phyloP scores from a whole-genome alignment of 768 basidiomycete species.

The Boletus rubescentipes region DNA sequence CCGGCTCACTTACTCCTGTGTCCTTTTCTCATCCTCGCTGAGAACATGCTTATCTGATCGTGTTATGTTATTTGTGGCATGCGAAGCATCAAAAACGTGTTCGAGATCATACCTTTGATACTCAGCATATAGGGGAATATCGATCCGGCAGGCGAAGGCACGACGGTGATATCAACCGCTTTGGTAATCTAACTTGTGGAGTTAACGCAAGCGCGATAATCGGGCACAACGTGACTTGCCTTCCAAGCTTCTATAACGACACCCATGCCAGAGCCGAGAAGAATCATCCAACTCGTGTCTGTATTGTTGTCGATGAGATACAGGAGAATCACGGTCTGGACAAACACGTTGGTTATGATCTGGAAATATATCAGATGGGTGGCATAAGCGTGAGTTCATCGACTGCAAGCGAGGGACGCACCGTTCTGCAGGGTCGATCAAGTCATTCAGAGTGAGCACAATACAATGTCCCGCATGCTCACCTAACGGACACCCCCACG shows the following conservation, averaged over 20 bases:
- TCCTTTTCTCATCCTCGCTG: constrained; percentile 96
- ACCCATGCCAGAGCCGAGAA: constrained; percentile 82
- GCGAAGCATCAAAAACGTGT: constrained; percentile 12
- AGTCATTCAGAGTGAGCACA: constrained; percentile 16
- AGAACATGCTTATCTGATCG: constrained; percentile 86
- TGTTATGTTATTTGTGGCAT: constrained; percentile 8
- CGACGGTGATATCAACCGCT: constrained; percentile 83
- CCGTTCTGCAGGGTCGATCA: constrained; percentile 46
- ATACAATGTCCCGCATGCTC: constrained; percentile 23
- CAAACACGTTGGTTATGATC: constrained; percentile 92
- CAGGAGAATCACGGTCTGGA: constrained; percentile 85
- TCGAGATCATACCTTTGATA: constrained; percentile 63
- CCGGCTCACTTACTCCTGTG: constrained; percentile 75
- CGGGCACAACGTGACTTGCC: constrained; percentile 40
- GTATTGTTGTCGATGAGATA: constrained; percentile 95
- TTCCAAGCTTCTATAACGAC: constrained; percentile 94
- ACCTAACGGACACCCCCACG: constrained; percentile 93
- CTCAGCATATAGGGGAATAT: constrained; percentile 75
- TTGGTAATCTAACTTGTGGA: constrained; percentile 63
- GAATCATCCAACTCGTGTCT: constrained; percentile 98
- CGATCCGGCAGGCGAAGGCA: constrained; percentile 60
- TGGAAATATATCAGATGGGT: constrained; percentile 21
- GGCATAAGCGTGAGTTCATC: constrained; percentile 13
- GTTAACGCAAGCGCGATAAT: constrained; percentile 15
- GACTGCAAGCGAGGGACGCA: constrained; percentile 32